Percentiles rank a stretch among this genome's conserved stretches.
Conservation (phyloP, 805 yeast species). For the Kuraishia hungarica region DNA sequence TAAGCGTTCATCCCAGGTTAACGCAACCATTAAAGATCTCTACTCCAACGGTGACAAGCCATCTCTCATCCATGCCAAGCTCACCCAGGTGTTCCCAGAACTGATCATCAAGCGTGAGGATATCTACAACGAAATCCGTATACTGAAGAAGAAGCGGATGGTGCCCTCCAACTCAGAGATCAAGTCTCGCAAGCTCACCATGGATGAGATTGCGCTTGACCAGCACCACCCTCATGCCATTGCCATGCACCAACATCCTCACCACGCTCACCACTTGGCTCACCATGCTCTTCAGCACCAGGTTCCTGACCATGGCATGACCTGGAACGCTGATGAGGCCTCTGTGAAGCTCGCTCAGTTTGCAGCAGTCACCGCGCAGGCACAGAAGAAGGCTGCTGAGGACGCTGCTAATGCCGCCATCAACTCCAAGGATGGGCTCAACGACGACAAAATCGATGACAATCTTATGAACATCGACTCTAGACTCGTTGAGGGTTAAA, state of each 20-base stretch:
- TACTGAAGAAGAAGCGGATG: conserved; percentile 39
- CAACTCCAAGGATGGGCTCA: neutral
- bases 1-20: conserved; percentile 43
- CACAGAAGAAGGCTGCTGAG: conserved; percentile 7
- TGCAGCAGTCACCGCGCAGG: conserved; percentile 4
- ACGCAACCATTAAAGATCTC: conserved; percentile 39
- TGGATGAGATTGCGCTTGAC: neutral
- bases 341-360: conserved; percentile 7
- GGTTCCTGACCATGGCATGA: neutral
- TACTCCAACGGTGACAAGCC: conserved; percentile 51
- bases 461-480: conserved; percentile 5
- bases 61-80: conserved; percentile 41
- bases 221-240: conserved; percentile 1
- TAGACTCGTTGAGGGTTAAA: conserved; percentile 2
- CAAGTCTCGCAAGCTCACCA: conserved; percentile 13
- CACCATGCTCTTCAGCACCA: conserved; percentile 1
- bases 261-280: neutral
- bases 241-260: conserved; percentile 1
- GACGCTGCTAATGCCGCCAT: conserved; percentile 2
- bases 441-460: conserved; percentile 5
- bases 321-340: conserved; percentile 1
- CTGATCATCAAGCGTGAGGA: conserved; percentile 48
- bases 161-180: conserved; percentile 20
- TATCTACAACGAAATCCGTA: conserved; percentile 48
- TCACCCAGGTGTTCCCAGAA: conserved; percentile 42